A percentile compares a stretch with the other conserved stretches of the same genome.
Conservation (phyloP, 2,329 filamentous ascomycete species). For the Arthroderma sp. region DNA sequence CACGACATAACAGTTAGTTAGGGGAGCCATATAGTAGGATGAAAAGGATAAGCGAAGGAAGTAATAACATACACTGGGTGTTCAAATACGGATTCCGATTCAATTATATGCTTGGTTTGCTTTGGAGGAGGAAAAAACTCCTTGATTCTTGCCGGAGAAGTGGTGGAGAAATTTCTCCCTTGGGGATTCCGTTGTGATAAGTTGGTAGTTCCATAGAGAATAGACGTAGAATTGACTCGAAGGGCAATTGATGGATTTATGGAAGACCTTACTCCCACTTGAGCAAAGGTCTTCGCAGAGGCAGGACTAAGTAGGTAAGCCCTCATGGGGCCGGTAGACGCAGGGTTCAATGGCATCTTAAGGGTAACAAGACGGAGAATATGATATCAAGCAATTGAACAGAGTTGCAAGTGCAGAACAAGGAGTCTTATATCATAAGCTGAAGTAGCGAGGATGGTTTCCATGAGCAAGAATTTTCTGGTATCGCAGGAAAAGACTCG, state of each 20-base stretch:
- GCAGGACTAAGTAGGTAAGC: no score
- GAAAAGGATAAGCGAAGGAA: not conserved
- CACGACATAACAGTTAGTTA: not conserved
- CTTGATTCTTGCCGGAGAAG: constrained; percentile 23
- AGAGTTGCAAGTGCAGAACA: no score
- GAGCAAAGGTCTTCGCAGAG: no score
- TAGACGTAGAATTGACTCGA: constrained; percentile 1
- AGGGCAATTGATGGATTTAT: constrained; percentile 1
- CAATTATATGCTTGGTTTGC: constrained; percentile 48
- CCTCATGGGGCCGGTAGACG: no score
- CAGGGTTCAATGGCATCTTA: no score
- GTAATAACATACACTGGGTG: constrained; percentile 41
- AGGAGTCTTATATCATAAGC: no score
- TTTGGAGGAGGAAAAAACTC: constrained; percentile 47
- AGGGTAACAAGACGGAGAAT: no score
- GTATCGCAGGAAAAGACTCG: no score
- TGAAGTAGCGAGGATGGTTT: no score
- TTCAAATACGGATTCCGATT: constrained; percentile 54
- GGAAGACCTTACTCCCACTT: no score
- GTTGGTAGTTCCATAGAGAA: not conserved
- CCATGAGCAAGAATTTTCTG: no score
- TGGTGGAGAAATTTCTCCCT: constrained; percentile 25
- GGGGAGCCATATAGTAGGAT: not conserved
- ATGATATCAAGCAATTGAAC: no score
- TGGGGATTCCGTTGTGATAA: not conserved